Conservation (phyloP, 768 basidiomycete species). For the Lactarius vividus region DNA sequence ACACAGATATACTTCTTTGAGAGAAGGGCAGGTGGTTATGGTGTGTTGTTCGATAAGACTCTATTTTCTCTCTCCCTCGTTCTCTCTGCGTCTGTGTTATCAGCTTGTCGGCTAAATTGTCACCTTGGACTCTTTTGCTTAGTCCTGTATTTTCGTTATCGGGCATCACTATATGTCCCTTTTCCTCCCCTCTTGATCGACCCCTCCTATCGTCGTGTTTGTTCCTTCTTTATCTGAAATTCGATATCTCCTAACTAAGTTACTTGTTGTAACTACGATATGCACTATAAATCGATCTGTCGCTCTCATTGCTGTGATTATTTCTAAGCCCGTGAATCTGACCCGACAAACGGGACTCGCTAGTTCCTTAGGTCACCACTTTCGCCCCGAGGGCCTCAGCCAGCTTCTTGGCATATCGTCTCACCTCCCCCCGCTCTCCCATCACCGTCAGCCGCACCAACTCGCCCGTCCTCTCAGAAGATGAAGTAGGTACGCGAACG, state of each 20-base stretch:
- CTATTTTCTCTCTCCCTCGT: background rate
- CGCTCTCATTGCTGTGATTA: too few relatives aligned
- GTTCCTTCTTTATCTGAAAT: background rate
- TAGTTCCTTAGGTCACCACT: slow-evolving; percentile 23
- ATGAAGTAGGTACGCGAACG: slow-evolving; percentile 35
- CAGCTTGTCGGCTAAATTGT: background rate
- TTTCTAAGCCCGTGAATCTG: background rate
- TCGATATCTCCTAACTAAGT: slow-evolving; percentile 10
- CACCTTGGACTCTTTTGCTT: background rate
- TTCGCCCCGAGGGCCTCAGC: slow-evolving; percentile 44
- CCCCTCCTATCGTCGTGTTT: background rate
- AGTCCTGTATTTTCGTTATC: background rate
- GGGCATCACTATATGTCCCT: background rate
- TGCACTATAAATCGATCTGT: slow-evolving; percentile 16
- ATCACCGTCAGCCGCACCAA: slow-evolving; percentile 77
- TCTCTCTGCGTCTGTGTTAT: background rate
- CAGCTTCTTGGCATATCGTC: slow-evolving; percentile 52
- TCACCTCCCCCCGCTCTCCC: slow-evolving; percentile 85
- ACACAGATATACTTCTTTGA: background rate
- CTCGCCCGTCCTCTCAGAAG: slow-evolving; percentile 29
- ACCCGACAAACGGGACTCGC: background rate
- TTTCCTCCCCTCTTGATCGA: slow-evolving; percentile 5
- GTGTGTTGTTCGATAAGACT: background rate
- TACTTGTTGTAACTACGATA: slow-evolving; percentile 17
- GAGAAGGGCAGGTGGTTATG: background rate